Evolutionary conservation across 2,329 filamentous ascomycete genomes (phyloP).

Genomic region (Pseudophaeomoniella oleicola): DNA sequence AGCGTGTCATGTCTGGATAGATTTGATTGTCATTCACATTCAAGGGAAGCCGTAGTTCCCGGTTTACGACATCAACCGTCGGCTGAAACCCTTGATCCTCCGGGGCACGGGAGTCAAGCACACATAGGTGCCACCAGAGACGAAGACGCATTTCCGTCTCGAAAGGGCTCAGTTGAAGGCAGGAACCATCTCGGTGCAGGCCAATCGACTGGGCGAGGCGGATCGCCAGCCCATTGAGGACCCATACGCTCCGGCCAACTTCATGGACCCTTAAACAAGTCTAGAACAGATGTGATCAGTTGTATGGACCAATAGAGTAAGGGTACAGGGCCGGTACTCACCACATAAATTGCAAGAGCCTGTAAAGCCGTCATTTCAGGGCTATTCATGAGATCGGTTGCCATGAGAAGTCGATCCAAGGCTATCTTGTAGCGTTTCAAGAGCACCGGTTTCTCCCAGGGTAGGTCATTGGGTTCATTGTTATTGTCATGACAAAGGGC

Average conservation of each 20-base stretch:
- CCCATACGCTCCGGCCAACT: conserved; percentile 36
- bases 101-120: conserved; percentile 14
- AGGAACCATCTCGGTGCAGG: conserved; percentile 33
- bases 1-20: conserved; percentile 9
- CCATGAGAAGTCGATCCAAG: conserved; percentile 23
- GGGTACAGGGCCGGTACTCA: too few species aligned
- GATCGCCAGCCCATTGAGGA: conserved; percentile 30
- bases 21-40: conserved; percentile 10
- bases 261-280: conserved; percentile 18
- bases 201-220: conserved; percentile 34
- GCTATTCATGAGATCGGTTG: conserved; percentile 28
- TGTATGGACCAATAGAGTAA: too few species aligned
- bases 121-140: conserved; percentile 15
- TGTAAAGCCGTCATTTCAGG: conserved; percentile 31
- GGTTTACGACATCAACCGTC: conserved; percentile 5
- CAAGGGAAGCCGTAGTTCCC: conserved; percentile 10
- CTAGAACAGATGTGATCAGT: conserved; percentile 16
- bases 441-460: conserved; percentile 16
- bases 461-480: conserved; percentile 12
- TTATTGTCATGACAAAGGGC: conserved; percentile 22
- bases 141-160: conserved; percentile 26
- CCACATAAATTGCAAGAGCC: conserved; percentile 30
- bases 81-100: conserved; percentile 16
- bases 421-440: conserved; percentile 18
- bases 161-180: conserved; percentile 29